Evolutionary conservation across 257 asterid species (phyloP), one percentile per base, ranked within the genome.

Genomic region (Solanum chilense): DNA sequence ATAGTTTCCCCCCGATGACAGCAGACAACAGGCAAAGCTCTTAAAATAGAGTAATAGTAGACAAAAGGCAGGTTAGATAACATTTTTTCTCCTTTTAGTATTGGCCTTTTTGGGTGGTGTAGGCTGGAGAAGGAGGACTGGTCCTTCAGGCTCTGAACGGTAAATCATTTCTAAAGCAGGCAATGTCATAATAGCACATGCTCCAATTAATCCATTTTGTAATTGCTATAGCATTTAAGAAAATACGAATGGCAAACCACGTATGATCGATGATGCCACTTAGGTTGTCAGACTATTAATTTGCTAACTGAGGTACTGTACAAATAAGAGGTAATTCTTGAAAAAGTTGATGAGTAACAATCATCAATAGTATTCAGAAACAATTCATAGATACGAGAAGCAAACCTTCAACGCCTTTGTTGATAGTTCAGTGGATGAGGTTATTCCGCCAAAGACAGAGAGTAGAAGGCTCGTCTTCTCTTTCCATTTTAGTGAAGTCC

Each of bases 401-500:
- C 60, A 68, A 90, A 96, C 98, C 98, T 94, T 91, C 45, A 89
- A 33, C 9, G 90, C 90, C 85, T 88, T 91, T 75, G 45, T 83
- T 62, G 96, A 92, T 62, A 90, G 85, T 83, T 95, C 91, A 21
- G 92, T 81, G 2, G 95, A 85, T 62, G 97, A 92, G 64, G 95
- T 83, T 88, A 96, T 91, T 90, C 97, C 99, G 33, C 92, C 90
- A 82, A 94, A 7, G 44, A 95, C 94, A 42, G 96, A 82, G 71
- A 88, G 88, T 84, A 95, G 86, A 21, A 95, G 91, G 89, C 90
- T 95, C 85, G 92, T 88, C 92, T 96, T 96, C 90, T 96, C 99
- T 84, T 92, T 92, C 98, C 94, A 92, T 70, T 85, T 92, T 82
- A 96, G 88, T 45, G 98, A 93, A 87, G 89, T 93, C 99, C 99